phyloP scores from a whole-genome alignment of 352 stramenopile species.

The Globisporangium mamillatum region DNA sequence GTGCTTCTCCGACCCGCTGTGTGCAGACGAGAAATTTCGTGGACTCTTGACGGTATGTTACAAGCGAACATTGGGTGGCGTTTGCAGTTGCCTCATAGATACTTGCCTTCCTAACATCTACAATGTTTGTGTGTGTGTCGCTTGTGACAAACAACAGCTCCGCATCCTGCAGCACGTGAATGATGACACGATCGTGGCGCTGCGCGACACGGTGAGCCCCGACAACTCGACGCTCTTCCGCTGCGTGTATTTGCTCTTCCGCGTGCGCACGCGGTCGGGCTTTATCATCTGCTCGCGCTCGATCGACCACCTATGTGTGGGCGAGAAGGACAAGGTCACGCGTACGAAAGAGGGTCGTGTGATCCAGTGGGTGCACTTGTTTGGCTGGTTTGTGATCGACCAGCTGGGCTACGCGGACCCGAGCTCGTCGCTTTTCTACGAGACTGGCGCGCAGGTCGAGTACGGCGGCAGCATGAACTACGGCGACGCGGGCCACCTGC shows the following conservation, averaged over 20 bases:
- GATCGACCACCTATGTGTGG: constrained; percentile 24
- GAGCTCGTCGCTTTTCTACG: constrained; percentile 23
- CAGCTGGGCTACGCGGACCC: constrained; percentile 32
- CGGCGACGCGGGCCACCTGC: constrained; percentile 42
- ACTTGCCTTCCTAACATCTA: no score
- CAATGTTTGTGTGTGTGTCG: constrained; percentile 5
- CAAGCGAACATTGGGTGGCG: neutral
- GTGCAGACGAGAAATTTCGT: constrained; percentile 54
- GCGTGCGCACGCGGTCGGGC: constrained; percentile 56
- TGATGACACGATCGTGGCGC: constrained; percentile 65
- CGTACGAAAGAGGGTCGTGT: constrained; percentile 36
- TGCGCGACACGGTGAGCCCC: constrained; percentile 47
- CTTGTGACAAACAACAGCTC: constrained; percentile 21
- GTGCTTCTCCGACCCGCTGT: constrained; percentile 65
- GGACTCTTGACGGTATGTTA: constrained; percentile 47
- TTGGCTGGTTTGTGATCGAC: constrained; percentile 70
- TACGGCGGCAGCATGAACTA: constrained; percentile 70
- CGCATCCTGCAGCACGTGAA: constrained; percentile 67
- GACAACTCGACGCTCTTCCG: constrained; percentile 51
- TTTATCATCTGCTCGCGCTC: constrained; percentile 68
- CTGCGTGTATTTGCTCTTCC: constrained; percentile 70
- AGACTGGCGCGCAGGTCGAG: constrained; percentile 54
- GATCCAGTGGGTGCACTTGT: constrained; percentile 68
- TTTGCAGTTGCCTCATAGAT: no score
- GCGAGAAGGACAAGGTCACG: constrained; percentile 13